Conservation (phyloP, 2,329 filamentous ascomycete genomes). For the Aspergillus tanneri region DNA sequence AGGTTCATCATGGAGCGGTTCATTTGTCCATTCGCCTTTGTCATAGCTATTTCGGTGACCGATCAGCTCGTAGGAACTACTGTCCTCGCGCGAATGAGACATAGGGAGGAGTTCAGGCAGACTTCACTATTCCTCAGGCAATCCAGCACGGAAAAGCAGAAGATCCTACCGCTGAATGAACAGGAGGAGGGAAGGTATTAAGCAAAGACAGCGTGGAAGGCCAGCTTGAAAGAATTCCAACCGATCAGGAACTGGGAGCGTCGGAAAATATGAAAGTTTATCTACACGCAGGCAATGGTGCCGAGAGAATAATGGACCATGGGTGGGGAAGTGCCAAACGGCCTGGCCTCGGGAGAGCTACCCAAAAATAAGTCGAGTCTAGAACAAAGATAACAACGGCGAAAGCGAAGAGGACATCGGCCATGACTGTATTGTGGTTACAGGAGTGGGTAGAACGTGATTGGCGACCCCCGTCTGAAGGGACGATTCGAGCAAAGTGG, state of each 20-base stretch:
- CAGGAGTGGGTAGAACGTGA: not conserved
- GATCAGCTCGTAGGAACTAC: constrained; percentile 9
- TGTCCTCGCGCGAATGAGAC: constrained; percentile 7
- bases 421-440: not conserved
- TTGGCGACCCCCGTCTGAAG: not conserved
- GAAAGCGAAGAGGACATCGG: not conserved
- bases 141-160: not conserved
- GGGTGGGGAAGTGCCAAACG: constrained; percentile 8
- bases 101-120: constrained; percentile 4
- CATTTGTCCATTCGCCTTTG: not conserved
- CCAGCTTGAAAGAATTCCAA: not conserved
- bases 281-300: not conserved
- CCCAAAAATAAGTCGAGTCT: constrained; percentile 20
- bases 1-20: not conserved
- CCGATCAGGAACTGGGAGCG: constrained; percentile 3
- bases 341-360: constrained; percentile 7
- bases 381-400: constrained; percentile 3
- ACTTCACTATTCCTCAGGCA: not conserved
- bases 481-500: not conserved
- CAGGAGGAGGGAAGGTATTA: too few species aligned
- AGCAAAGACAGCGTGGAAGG: too few species aligned
- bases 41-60: constrained; percentile 8
- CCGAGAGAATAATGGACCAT: constrained; percentile 6
- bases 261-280: not conserved
- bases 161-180: too few species aligned